These are phyloP conservation scores for Sugiyamaella chiloensis DNA, from an alignment of 805 yeast genomes.

Conservation along the genomic window DNA sequence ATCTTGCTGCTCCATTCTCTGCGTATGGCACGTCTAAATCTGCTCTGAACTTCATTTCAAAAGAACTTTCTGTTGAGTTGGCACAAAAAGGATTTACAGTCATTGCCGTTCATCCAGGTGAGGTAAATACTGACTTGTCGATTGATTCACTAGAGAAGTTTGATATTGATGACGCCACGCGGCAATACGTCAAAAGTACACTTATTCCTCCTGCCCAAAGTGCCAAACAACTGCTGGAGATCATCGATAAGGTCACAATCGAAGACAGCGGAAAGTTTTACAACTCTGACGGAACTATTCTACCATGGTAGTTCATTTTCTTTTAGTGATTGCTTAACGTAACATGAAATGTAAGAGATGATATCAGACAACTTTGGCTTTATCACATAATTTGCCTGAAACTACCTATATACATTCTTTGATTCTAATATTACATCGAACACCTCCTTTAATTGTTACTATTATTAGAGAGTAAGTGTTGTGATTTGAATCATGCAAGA, in stretches of 20 bases:
- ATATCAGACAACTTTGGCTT: no score
- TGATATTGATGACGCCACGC: slow-evolving; percentile 2
- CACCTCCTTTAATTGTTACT: no score
- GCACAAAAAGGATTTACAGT: slow-evolving; percentile 29
- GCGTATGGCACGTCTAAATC: slow-evolving; percentile 41
- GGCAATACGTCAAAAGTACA: no score
- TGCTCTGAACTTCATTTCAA: slow-evolving; percentile 35
- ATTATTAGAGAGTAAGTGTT: no score
- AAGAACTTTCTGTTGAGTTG: slow-evolving; percentile 31
- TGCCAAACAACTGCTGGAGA: slow-evolving; percentile 21
- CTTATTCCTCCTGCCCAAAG: no score
- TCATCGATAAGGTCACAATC: slow-evolving; percentile 23
- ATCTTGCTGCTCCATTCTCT: slow-evolving; percentile 19
- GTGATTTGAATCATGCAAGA: no score
- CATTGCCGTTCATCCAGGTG: slow-evolving; percentile 40
- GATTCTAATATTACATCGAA: no score
- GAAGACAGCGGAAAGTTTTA: slow-evolving; percentile 28
- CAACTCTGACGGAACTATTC: slow-evolving; percentile 16
- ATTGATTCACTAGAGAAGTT: slow-evolving; percentile 2
- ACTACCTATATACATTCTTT: no score
- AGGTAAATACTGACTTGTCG: slow-evolving; percentile 38
- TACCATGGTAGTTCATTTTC: no score
- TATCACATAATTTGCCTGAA: no score
- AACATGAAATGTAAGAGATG: no score
- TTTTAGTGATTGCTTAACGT: no score